Conservation (phyloP, 2,329 filamentous ascomycete species). For the Thyridium curvatum region DNA sequence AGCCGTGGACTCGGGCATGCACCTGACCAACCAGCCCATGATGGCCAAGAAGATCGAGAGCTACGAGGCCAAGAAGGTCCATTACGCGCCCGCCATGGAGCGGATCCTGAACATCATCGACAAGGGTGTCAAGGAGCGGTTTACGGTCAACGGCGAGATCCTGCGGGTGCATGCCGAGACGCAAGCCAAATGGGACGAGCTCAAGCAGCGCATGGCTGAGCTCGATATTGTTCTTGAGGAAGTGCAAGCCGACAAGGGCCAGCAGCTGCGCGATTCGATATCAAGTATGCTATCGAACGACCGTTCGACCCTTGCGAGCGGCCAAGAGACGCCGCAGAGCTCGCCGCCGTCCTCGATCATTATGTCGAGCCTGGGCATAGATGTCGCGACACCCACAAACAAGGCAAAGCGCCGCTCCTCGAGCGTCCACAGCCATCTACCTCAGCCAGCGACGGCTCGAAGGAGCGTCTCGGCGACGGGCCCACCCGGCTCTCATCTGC, state of each 20-base stretch:
- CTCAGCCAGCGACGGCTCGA: conserved; percentile 36
- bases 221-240: conserved; percentile 74
- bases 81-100: conserved; percentile 91
- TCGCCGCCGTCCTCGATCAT: conserved; percentile 57
- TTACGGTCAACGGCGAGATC: conserved; percentile 95
- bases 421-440: conserved; percentile 37
- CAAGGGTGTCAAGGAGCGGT: conserved; percentile 87
- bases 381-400: conserved; percentile 35
- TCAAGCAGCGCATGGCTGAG: conserved; percentile 71
- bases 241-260: conserved; percentile 56
- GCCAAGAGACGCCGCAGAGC: conserved; percentile 64
- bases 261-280: conserved; percentile 84
- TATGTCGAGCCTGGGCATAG: conserved; percentile 49
- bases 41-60: conserved; percentile 82
- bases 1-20: conserved; percentile 66
- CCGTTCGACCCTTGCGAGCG: conserved; percentile 62
- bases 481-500: conserved; percentile 31
- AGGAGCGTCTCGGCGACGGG: conserved; percentile 34
- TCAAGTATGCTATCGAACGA: conserved; percentile 88
- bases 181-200: conserved; percentile 69
- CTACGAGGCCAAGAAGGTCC: conserved; percentile 90
- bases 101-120: conserved; percentile 89
- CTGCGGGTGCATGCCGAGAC: conserved; percentile 80
- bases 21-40: conserved; percentile 62
- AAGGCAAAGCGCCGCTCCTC: conserved; percentile 38